phyloP scores from a whole-genome alignment of 2,329 filamentous ascomycete genomes.

The Penicillium janthinellum region DNA sequence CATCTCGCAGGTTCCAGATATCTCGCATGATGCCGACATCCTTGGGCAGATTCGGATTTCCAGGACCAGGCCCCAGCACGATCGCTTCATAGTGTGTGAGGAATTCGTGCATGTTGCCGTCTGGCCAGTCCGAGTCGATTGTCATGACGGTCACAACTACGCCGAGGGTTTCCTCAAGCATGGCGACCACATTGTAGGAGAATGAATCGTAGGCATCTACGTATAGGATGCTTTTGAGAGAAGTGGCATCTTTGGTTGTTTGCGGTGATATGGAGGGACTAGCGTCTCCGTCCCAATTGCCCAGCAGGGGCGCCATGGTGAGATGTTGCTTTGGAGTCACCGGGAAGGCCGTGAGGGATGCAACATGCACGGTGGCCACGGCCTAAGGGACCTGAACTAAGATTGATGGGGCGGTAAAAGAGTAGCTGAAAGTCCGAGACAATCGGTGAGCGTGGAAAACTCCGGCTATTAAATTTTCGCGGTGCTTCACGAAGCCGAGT shows the following conservation, averaged over 20 bases:
- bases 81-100: conserved; percentile 73
- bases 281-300: conserved; percentile 22
- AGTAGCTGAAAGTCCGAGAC: background rate
- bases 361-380: background rate
- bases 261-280: conserved; percentile 1
- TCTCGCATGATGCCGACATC: conserved; percentile 81
- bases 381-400: background rate
- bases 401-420: background rate
- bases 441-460: background rate
- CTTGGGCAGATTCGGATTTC: conserved; percentile 68
- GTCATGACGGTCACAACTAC: conserved; percentile 70
- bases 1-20: conserved; percentile 69
- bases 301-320: conserved; percentile 36
- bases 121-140: conserved; percentile 61
- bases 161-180: conserved; percentile 70
- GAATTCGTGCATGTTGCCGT: conserved; percentile 52
- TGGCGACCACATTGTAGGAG: conserved; percentile 87
- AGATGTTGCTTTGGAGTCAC: background rate
- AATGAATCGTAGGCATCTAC: conserved; percentile 97
- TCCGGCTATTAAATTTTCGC: background rate
- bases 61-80: conserved; percentile 88
- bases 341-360: background rate
- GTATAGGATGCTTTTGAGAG: conserved; percentile 66
- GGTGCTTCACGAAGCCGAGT: conserved; percentile 1
- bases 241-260: background rate